These are phyloP conservation scores for Ocimum tenuiflorum DNA, from an alignment of 257 asterid genomes.

Conservation along the genomic window DNA sequence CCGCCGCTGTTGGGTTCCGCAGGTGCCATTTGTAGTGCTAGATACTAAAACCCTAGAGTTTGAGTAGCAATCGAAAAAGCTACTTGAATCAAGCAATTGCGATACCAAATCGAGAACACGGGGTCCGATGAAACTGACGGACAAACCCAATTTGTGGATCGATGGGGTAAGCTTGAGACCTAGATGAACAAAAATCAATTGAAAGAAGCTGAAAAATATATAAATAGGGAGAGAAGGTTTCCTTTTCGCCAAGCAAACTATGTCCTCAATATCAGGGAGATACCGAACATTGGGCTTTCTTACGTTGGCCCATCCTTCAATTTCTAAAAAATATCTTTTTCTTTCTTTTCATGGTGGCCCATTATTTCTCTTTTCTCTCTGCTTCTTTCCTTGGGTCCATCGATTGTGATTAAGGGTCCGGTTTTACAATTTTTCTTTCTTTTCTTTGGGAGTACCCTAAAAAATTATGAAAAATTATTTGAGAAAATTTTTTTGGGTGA, in stretches of 20 bases:
- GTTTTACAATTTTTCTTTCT: too few relatives aligned
- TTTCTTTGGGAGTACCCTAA: too few relatives aligned
- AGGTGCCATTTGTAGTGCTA: constrained; percentile 33
- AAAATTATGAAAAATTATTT: too few relatives aligned
- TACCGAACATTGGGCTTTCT: not conserved
- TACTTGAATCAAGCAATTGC: not conserved
- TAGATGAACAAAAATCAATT: not conserved
- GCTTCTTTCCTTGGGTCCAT: too few relatives aligned
- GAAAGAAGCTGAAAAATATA: not conserved
- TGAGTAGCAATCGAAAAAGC: not conserved
- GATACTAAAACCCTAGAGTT: constrained; percentile 31
- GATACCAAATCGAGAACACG: not conserved
- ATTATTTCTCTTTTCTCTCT: too few relatives aligned
- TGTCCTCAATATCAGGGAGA: not conserved
- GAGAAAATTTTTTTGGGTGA: too few relatives aligned
- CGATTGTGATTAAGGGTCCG: too few relatives aligned
- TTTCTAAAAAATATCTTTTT: too few relatives aligned
- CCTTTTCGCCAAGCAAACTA: constrained; percentile 26
- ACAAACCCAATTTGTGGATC: not conserved
- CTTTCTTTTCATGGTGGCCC: too few relatives aligned
- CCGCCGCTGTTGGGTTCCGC: constrained; percentile 49
- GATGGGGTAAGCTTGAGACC: constrained; percentile 14
- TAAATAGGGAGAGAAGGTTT: constrained; percentile 10
- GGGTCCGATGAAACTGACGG: not conserved
- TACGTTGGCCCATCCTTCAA: not conserved